Evolutionary conservation across 768 basidiomycete species (phyloP).

Genomic region (Boletellus ananiceps): DNA sequence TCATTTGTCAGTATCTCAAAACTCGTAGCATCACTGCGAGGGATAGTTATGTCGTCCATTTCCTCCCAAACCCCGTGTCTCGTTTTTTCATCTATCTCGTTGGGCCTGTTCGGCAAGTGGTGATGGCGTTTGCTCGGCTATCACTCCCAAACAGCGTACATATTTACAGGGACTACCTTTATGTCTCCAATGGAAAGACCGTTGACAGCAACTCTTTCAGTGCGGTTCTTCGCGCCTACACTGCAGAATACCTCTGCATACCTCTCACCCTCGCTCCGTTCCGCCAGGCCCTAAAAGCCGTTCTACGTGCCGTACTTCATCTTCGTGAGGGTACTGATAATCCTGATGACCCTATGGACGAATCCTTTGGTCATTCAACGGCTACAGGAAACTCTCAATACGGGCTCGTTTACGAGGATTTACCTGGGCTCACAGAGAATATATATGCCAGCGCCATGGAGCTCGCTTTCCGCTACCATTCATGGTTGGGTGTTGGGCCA

Average conservation of each 20-base stretch:
- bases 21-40: neutral
- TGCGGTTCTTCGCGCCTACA: neutral
- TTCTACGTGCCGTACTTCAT: neutral
- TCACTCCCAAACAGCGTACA: too few relatives aligned
- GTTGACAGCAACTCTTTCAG: neutral
- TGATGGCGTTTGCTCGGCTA: neutral
- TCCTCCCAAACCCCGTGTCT: neutral
- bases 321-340: neutral
- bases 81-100: slow-evolving; percentile 2
- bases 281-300: neutral
- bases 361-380: neutral
- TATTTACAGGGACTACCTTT: neutral
- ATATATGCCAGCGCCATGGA: neutral
- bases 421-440: neutral
- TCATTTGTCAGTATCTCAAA: slow-evolving; percentile 1
- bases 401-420: neutral
- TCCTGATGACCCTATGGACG: neutral
- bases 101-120: neutral
- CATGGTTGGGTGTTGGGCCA: neutral
- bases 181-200: neutral
- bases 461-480: neutral
- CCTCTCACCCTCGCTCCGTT: neutral
- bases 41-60: neutral
- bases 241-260: neutral
- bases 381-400: neutral